Evolutionary conservation across 192 early-diverging fungal species (phyloP), one percentile per base, ranked within the genome.

Genomic region (Backusella parvicylindrica): DNA sequence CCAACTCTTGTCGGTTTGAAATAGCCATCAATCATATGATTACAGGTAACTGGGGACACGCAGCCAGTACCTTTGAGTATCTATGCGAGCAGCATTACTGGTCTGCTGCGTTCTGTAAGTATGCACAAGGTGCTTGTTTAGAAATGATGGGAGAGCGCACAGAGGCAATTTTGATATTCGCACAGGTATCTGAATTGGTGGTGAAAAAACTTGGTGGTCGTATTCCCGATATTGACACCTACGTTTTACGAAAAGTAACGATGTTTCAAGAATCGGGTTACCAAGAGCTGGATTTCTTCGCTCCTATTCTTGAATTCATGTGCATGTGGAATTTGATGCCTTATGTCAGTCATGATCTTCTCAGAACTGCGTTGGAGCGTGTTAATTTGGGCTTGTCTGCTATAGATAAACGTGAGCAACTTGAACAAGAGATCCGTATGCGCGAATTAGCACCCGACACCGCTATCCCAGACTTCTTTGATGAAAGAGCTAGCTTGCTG

Each of bases 141-240:
- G 85, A 83, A 31, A 83, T 83, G 40, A 79, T 81, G 4, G 94
- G 94, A 2, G 85, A 91, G 35, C 91, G 87, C 13, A 86, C 86
- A 30, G 92, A 93, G 43, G 94, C 94, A 1, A 86, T 95, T 37
- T 41, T 86, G 21, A 88, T 90, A 71, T 94, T 91, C 65, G 81
- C 82, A 13, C 33, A 82, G 28, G 84, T 88, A 15, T 77, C 83
- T n/a, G 68, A 77, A 15, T 33, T 88, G n/a, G 83, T 86, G 18
- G 76, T 72, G 31, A 79, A 81, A 43, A 86, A 86, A 31, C 35
- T 70, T 3, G 64, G 76, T 41, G 81, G 85, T 12, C 64, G 84
- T 2, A 80, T 83, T 5, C 77, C 83, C 18, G 67, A 80, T 5
- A 79, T 86, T 68, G 84, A 86, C n/a, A 75, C 80, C n/a, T 86